Conservation (phyloP, 768 basidiomycete genomes). For the Rhodotorula graminis region DNA sequence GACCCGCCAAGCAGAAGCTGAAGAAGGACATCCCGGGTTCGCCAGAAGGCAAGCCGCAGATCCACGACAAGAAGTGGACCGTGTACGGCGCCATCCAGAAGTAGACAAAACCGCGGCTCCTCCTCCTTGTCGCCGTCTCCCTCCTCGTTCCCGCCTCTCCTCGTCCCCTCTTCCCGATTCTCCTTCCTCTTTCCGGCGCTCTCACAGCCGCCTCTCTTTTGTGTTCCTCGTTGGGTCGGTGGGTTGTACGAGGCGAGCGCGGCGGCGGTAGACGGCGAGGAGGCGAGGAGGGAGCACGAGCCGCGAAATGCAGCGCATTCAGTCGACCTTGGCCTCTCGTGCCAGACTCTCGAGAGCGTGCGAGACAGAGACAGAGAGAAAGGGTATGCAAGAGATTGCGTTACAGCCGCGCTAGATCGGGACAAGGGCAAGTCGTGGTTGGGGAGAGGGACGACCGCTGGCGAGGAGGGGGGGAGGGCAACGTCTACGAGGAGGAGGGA, state of each 20-base stretch:
- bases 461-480: neutral
- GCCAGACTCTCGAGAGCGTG: no score
- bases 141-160: neutral
- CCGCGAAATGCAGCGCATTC: neutral
- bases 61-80: conserved; percentile 78
- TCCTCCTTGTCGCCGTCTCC: neutral
- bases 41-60: conserved; percentile 69
- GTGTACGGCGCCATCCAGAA: conserved; percentile 81
- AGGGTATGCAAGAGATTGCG: neutral
- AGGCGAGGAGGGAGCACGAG: neutral
- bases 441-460: neutral
- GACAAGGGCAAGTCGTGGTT: neutral
- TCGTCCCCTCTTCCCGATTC: neutral
- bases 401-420: neutral
- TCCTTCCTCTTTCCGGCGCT: no score
- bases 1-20: conserved; percentile 61
- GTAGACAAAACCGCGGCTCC: conserved; percentile 47
- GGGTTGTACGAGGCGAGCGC: no score
- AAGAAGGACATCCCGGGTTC: conserved; percentile 85
- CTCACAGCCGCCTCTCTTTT: no score
- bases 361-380: no score
- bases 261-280: neutral
- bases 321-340: no score
- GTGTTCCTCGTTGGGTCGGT: no score
- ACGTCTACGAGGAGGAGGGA: neutral